Conservation (phyloP, 352 stramenopile species). For the Globisporangium viniferum region DNA sequence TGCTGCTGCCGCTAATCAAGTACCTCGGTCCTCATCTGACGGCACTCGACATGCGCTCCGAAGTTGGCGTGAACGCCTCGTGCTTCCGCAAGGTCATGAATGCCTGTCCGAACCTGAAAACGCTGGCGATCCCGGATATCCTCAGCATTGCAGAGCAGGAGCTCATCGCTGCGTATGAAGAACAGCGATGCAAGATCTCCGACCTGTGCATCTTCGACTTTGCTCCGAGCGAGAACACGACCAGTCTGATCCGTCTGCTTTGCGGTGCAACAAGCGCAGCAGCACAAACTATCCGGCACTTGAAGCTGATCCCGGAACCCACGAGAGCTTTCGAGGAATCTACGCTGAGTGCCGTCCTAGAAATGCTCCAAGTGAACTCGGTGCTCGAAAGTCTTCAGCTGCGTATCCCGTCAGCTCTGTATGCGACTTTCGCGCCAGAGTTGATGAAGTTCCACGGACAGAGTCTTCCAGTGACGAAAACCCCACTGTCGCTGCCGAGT, state of each 20-base stretch:
- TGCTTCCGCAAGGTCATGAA: slow-evolving; percentile 8
- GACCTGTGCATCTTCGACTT: not conserved
- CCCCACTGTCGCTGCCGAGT: not conserved
- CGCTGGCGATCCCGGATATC: not conserved
- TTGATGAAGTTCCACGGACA: slow-evolving; percentile 6
- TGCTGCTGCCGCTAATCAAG: slow-evolving; percentile 7
- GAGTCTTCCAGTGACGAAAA: not conserved
- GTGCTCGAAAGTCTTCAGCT: slow-evolving; percentile 11
- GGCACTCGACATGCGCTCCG: not conserved
- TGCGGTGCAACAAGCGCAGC: not conserved
- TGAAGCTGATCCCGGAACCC: slow-evolving; percentile 6
- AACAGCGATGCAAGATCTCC: not conserved
- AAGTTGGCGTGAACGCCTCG: not conserved
- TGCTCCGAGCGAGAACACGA: slow-evolving; percentile 2
- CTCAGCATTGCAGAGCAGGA: slow-evolving; percentile 1
- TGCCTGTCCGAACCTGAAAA: slow-evolving; percentile 1
- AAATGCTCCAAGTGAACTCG: slow-evolving; percentile 7
- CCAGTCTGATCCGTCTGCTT: not conserved
- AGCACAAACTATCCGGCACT: not conserved
- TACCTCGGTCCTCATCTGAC: slow-evolving; percentile 12
- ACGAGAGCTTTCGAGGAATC: not conserved
- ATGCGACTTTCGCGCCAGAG: not conserved
- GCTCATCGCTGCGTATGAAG: slow-evolving; percentile 1
- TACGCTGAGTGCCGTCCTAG: not conserved
- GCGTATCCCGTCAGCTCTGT: slow-evolving; percentile 1